phyloP scores from a whole-genome alignment of 2,329 filamentous ascomycete genomes.

The Ceratocystis alfenasii region DNA sequence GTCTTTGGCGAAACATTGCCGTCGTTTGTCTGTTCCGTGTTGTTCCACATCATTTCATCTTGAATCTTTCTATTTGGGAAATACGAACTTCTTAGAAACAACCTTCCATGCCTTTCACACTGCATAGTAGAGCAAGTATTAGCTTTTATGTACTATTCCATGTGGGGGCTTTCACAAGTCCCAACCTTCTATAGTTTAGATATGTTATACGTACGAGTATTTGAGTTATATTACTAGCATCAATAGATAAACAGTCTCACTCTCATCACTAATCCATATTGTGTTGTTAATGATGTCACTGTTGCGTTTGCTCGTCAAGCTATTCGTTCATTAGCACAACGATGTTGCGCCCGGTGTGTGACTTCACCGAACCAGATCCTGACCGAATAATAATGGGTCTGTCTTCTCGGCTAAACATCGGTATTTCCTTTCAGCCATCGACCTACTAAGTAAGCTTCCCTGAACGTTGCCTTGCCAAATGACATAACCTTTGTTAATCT shows the following conservation, averaged over 20 bases:
- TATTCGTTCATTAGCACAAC: too few species aligned
- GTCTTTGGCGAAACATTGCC: slow-evolving; percentile 1
- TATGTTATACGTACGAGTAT: too few species aligned
- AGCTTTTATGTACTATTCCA: too few species aligned
- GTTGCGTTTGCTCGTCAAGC: too few species aligned
- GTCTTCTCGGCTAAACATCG: slow-evolving; percentile 4
- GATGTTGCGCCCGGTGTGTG: neutral
- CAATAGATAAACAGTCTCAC: too few species aligned
- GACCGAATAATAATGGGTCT: slow-evolving; percentile 1
- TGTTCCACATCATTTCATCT: neutral
- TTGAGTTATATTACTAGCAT: too few species aligned
- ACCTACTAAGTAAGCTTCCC: neutral
- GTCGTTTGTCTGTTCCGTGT: neutral
- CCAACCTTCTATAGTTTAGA: too few species aligned
- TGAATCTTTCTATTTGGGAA: slow-evolving; percentile 10
- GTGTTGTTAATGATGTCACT: too few species aligned
- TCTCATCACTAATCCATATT: too few species aligned
- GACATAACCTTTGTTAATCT: neutral
- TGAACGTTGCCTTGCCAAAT: slow-evolving; percentile 8
- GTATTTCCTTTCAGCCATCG: neutral
- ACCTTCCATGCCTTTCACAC: neutral
- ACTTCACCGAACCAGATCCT: neutral
- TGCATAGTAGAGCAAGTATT: neutral
- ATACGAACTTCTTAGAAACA: slow-evolving; percentile 13
- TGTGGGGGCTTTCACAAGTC: too few species aligned